These are phyloP conservation scores for Ceratocystis eucalypticola DNA, from an alignment of 2,329 filamentous ascomycete genomes.

Conservation along the genomic window DNA sequence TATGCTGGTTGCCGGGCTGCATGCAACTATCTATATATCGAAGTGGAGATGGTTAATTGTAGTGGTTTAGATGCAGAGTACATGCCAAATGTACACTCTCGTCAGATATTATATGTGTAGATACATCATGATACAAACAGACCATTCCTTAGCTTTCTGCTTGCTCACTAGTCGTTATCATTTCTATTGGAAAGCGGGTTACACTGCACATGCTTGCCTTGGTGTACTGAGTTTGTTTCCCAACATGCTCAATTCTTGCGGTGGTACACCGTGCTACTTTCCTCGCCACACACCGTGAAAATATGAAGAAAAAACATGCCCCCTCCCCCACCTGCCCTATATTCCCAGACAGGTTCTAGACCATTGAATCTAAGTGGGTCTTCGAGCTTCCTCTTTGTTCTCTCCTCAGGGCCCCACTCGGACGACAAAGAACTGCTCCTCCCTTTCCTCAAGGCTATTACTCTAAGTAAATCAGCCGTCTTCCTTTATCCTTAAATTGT, in stretches of 20 bases:
- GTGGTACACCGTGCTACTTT: not conserved
- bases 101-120: not conserved
- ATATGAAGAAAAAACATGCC: not conserved
- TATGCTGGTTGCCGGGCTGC: conserved; percentile 4
- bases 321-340: not conserved
- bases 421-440: not conserved
- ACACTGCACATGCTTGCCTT: not conserved
- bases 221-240: not conserved
- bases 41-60: not conserved
- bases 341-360: not conserved
- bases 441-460: not conserved
- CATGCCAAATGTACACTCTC: not conserved
- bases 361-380: not conserved
- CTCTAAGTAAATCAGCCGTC: not conserved
- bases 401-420: not conserved
- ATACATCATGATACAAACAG: not conserved
- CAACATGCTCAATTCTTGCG: not conserved
- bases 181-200: not conserved
- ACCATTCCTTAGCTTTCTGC: not conserved
- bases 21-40: not conserved
- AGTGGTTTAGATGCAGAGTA: not conserved
- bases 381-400: conserved; percentile 4
- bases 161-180: not conserved
- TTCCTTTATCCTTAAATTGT: not conserved
- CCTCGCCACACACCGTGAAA: not conserved